phyloP scores from a whole-genome alignment of 352 stramenopile genomes.

The Phytophthora brassicae region DNA sequence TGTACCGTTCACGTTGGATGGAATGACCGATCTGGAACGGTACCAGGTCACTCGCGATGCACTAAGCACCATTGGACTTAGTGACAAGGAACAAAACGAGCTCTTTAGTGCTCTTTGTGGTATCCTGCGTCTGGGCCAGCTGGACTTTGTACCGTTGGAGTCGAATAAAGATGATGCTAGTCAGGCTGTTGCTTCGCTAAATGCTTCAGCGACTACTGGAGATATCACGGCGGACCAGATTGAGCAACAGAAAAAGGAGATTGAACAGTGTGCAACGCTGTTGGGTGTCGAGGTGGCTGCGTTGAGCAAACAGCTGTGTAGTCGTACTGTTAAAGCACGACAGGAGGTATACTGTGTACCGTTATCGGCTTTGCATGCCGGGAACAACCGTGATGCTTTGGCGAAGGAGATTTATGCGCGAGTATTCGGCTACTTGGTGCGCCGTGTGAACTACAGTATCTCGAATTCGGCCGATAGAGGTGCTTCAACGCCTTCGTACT shows the following conservation, averaged over 20 bases:
- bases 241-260: slow-evolving; percentile 56
- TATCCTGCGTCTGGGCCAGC: slow-evolving; percentile 80
- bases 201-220: slow-evolving; percentile 15
- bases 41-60: slow-evolving; percentile 85
- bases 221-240: slow-evolving; percentile 37
- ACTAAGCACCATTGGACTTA: slow-evolving; percentile 77
- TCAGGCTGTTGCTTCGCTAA: slow-evolving; percentile 58
- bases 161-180: slow-evolving; percentile 78
- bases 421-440: slow-evolving; percentile 95
- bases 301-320: slow-evolving; percentile 74
- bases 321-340: slow-evolving; percentile 76
- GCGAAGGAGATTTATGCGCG: slow-evolving; percentile 95
- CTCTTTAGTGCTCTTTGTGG: slow-evolving; percentile 71
- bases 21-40: slow-evolving; percentile 65
- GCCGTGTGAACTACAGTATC: slow-evolving; percentile 83
- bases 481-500: slow-evolving; percentile 39
- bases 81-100: slow-evolving; percentile 66
- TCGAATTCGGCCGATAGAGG: slow-evolving; percentile 42
- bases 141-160: slow-evolving; percentile 78
- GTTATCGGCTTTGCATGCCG: slow-evolving; percentile 66
- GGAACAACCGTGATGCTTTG: slow-evolving; percentile 92
- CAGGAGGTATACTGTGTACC: slow-evolving; percentile 85
- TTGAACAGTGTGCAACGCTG: slow-evolving; percentile 61
- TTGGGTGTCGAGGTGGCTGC: slow-evolving; percentile 67
- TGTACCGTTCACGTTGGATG: slow-evolving; percentile 70